Conservation (phyloP, 805 yeast species). For the Saccharomycopsis sp. region DNA sequence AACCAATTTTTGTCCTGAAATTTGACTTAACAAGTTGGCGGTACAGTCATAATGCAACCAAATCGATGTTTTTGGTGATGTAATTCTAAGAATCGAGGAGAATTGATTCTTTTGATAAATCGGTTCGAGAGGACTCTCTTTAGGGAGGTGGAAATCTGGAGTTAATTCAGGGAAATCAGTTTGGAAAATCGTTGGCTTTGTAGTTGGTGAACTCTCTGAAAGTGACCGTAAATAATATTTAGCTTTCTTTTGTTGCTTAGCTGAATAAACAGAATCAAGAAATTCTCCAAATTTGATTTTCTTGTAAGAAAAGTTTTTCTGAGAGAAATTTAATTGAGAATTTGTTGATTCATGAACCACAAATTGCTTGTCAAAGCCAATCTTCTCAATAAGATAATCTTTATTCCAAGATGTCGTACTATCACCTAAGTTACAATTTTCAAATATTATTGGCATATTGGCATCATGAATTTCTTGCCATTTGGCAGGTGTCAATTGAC, state of each 20-base stretch:
- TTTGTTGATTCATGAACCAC: slow-evolving; percentile 25
- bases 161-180: slow-evolving; percentile 29
- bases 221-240: slow-evolving; percentile 28
- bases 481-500: slow-evolving; percentile 1
- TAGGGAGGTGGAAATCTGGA: slow-evolving; percentile 28
- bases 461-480: slow-evolving; percentile 13
- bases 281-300: slow-evolving; percentile 26
- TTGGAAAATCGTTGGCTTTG: slow-evolving; percentile 26
- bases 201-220: slow-evolving; percentile 26
- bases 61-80: slow-evolving; percentile 29
- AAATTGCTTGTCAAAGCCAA: slow-evolving; percentile 26
- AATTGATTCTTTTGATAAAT: slow-evolving; percentile 24
- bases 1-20: slow-evolving; percentile 28
- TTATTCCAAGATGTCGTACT: slow-evolving; percentile 26
- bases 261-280: slow-evolving; percentile 23
- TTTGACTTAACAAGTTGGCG: slow-evolving; percentile 31
- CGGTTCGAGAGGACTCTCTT: slow-evolving; percentile 13
- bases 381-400: slow-evolving; percentile 25
- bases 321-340: slow-evolving; percentile 26
- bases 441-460: slow-evolving; percentile 26
- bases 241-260: not conserved
- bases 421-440: slow-evolving; percentile 25
- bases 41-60: slow-evolving; percentile 35
- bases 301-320: slow-evolving; percentile 29
- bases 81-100: slow-evolving; percentile 30